phyloP scores from a whole-genome alignment of 2,329 filamentous ascomycete genomes.

The Periconia macrospinosa region DNA sequence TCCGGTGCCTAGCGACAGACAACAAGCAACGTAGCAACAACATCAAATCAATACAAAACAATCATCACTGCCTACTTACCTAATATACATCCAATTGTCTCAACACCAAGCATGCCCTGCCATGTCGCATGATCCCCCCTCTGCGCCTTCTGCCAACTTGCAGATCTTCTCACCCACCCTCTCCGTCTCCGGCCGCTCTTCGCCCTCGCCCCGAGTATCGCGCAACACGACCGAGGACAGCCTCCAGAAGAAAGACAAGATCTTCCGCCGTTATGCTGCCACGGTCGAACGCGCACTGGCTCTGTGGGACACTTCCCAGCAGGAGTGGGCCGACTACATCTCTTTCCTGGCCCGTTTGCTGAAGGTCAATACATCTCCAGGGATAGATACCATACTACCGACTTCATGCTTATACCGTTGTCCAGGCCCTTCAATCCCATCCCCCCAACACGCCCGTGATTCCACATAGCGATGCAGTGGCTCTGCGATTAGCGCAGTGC shows the following conservation, averaged over 20 bases:
- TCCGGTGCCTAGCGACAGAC: no score
- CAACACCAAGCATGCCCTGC: not conserved
- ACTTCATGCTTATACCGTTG: conserved; percentile 23
- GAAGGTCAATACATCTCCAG: conserved; percentile 62
- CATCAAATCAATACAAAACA: no score
- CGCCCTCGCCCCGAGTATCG: conserved; percentile 74
- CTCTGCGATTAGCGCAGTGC: conserved; percentile 92
- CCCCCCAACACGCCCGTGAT: conserved; percentile 71
- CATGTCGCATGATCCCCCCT: conserved; percentile 41
- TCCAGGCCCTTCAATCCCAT: conserved; percentile 82
- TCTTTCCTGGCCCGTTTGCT: conserved; percentile 89
- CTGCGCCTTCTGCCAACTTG: conserved; percentile 27
- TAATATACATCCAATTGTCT: no score
- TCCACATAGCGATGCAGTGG: conserved; percentile 79
- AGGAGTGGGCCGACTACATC: conserved; percentile 99
- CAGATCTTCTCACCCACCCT: conserved; percentile 65
- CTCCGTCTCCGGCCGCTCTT: conserved; percentile 76
- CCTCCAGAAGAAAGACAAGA: conserved; percentile 64
- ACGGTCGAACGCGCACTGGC: conserved; percentile 84
- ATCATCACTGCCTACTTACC: no score
- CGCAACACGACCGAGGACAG: conserved; percentile 77
- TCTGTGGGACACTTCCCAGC: conserved; percentile 87
- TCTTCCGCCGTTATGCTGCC: conserved; percentile 84
- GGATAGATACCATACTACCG: no score
- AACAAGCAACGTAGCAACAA: no score